These are phyloP conservation scores for Candida hungchunana DNA, from an alignment of 805 yeast species.

Conservation along the genomic window DNA sequence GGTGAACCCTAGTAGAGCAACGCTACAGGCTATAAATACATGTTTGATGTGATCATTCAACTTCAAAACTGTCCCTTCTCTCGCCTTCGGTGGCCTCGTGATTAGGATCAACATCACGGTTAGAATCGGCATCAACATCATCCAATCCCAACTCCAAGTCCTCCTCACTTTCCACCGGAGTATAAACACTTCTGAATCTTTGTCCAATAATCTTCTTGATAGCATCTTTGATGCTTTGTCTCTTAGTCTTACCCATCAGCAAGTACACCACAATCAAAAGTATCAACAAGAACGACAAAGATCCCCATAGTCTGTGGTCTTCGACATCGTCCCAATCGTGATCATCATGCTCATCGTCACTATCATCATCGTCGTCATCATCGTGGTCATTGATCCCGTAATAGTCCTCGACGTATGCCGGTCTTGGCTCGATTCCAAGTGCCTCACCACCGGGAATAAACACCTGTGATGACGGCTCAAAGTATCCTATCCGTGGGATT, in stretches of 20 bases:
- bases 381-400: constrained; percentile 26
- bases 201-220: constrained; percentile 10
- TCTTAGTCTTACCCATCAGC: constrained; percentile 31
- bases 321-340: constrained; percentile 35
- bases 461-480: constrained; percentile 42
- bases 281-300: constrained; percentile 30
- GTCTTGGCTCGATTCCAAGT: constrained; percentile 37
- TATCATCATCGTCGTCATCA: constrained; percentile 27
- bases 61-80: constrained; percentile 10
- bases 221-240: constrained; percentile 17
- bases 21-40: constrained; percentile 66
- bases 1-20: constrained; percentile 73
- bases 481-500: constrained; percentile 38
- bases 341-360: constrained; percentile 24
- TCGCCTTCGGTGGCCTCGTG: constrained; percentile 3
- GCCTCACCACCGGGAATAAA: constrained; percentile 54
- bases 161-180: constrained; percentile 3
- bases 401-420: constrained; percentile 31
- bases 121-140: constrained; percentile 1
- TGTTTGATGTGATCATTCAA: constrained; percentile 39
- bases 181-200: constrained; percentile 6
- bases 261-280: constrained; percentile 30
- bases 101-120: background rate
- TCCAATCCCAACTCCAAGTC: constrained; percentile 20
- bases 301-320: constrained; percentile 35